Percentiles rank a stretch among this genome's conserved stretches.
Evolutionary conservation across 495 filamentous ascomycete genomes (phyloP).

Genomic region (Terfezia claveryi): DNA sequence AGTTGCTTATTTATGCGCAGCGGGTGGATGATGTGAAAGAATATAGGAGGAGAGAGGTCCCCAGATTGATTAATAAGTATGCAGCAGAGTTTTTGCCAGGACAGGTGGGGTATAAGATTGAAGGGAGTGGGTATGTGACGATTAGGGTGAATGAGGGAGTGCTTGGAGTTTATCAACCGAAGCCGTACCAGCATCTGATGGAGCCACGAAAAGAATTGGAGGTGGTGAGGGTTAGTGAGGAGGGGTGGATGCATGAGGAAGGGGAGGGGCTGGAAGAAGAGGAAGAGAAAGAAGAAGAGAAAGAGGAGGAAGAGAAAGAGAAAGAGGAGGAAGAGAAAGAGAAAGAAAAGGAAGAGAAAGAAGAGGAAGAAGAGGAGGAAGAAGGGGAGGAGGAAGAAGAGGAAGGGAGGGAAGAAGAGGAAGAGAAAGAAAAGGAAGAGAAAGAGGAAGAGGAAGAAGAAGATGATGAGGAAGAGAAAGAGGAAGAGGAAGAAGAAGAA

Average conservation of each 20-base stretch:
- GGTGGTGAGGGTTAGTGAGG: no score
- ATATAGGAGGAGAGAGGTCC: no score
- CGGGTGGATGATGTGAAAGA: no score
- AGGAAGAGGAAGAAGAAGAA: conserved; percentile 3
- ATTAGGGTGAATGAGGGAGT: conserved; percentile 6
- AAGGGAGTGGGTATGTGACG: conserved; percentile 10
- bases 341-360: conserved; percentile 4
- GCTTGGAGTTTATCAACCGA: no score
- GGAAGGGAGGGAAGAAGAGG: conserved; percentile 4
- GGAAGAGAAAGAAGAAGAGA: conserved; percentile 1
- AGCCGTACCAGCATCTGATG: no score
- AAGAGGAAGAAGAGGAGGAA: conserved; percentile 1
- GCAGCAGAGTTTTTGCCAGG: conserved; percentile 1
- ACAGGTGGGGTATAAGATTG: conserved; percentile 4
- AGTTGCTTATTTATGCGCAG: conserved; percentile 7
- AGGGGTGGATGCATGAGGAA: no score
- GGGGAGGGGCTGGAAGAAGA: neutral
- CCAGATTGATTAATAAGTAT: no score
- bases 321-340: conserved; percentile 3
- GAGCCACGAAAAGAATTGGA: no score
- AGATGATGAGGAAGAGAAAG: neutral
- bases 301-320: conserved; percentile 1
- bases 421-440: neutral
- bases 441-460: conserved; percentile 2
- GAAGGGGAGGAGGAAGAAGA: neutral